Evolutionary conservation across 1,284 basidiomycete genomes (phyloP).

Genomic region (Mycocalia duriaeana): DNA sequence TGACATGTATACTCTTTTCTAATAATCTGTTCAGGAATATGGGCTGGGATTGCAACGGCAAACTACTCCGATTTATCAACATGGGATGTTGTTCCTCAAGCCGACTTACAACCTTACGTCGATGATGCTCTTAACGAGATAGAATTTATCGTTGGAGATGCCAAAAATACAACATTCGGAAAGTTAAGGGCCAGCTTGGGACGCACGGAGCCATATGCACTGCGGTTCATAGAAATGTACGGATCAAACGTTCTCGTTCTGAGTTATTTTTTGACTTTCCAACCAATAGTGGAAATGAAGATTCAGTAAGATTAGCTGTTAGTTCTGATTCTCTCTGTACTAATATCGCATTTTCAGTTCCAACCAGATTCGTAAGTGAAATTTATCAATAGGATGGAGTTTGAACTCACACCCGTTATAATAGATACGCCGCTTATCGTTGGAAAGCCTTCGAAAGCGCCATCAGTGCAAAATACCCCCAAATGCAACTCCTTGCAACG

Average conservation of each 20-base stretch:
- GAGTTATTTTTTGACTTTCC: too few relatives aligned
- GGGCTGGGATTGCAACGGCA: slow-evolving; percentile 29
- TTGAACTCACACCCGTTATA: neutral
- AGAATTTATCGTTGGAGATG: slow-evolving; percentile 30
- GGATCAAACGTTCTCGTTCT: too few relatives aligned
- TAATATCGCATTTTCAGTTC: slow-evolving; percentile 18
- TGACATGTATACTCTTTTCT: neutral
- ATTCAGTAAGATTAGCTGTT: too few relatives aligned
- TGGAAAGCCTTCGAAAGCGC: slow-evolving; percentile 31
- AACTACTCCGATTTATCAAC: slow-evolving; percentile 28
- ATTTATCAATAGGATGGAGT: neutral
- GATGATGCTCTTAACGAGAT: slow-evolving; percentile 34
- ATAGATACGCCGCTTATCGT: slow-evolving; percentile 29
- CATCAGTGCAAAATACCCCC: slow-evolving; percentile 21
- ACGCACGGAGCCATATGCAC: slow-evolving; percentile 31
- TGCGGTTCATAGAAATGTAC: slow-evolving; percentile 34
- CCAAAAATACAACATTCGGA: slow-evolving; percentile 29
- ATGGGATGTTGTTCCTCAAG: slow-evolving; percentile 30
- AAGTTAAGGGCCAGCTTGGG: slow-evolving; percentile 32
- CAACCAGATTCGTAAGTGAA: slow-evolving; percentile 24
- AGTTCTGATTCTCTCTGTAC: too few relatives aligned
- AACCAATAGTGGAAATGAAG: slow-evolving; percentile 34
- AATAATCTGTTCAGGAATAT: slow-evolving; percentile 21
- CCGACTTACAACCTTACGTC: slow-evolving; percentile 28
- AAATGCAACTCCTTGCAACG: slow-evolving; percentile 31